These are phyloP conservation scores for Fomes fomentarius DNA, from an alignment of 1,284 basidiomycete genomes.

Conservation along the genomic window DNA sequence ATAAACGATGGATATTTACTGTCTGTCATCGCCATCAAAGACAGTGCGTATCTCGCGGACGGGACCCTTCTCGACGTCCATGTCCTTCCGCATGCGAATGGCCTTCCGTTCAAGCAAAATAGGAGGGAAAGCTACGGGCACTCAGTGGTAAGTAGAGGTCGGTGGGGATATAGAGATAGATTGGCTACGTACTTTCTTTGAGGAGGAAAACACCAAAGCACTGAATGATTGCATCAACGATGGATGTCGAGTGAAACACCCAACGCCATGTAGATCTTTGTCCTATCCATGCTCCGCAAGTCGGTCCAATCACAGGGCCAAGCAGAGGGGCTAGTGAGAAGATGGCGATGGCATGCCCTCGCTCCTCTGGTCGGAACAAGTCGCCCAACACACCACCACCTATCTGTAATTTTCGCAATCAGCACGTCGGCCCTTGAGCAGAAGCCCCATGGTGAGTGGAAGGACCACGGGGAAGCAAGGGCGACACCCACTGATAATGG, in stretches of 20 bases:
- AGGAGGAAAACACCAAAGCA: constrained; percentile 46
- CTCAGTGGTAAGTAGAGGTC: not conserved
- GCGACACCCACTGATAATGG: constrained; percentile 52
- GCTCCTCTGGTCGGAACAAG: constrained; percentile 47
- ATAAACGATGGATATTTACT: constrained; percentile 27
- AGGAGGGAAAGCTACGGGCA: constrained; percentile 42
- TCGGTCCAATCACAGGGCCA: constrained; percentile 48
- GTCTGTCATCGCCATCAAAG: constrained; percentile 32
- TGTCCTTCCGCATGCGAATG: constrained; percentile 40
- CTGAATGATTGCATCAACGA: constrained; percentile 41
- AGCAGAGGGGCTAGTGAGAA: constrained; percentile 50
- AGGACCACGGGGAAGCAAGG: not conserved
- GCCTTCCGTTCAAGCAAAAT: constrained; percentile 52
- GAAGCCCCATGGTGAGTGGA: not conserved
- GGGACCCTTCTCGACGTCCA: constrained; percentile 36
- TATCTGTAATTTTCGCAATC: constrained; percentile 25
- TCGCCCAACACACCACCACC: constrained; percentile 55
- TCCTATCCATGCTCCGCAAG: constrained; percentile 43
- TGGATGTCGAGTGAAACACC: constrained; percentile 47
- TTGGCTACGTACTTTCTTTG: constrained; percentile 44
- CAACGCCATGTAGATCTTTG: constrained; percentile 43
- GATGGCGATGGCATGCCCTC: constrained; percentile 49
- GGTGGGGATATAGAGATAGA: not conserved
- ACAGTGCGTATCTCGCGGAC: constrained; percentile 30
- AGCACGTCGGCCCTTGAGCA: not conserved